phyloP scores from a whole-genome alignment of 2,329 filamentous ascomycete species.

The Fusarium duplospermum region DNA sequence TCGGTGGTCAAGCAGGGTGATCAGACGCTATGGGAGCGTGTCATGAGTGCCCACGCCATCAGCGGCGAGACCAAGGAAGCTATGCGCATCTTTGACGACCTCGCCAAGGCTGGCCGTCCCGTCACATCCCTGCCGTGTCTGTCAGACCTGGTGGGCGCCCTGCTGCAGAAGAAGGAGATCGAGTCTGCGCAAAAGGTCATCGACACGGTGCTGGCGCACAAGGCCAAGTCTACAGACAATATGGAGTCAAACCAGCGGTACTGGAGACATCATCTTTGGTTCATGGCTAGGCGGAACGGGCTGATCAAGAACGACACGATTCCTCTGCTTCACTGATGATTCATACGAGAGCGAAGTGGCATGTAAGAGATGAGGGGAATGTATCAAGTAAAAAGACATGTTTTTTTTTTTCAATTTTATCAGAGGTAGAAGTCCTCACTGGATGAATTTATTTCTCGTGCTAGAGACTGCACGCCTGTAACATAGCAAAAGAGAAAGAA shows the following conservation, averaged over 20 bases:
- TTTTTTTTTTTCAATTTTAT: slow-evolving; percentile 5
- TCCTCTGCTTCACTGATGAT: neutral
- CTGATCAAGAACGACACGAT: slow-evolving; percentile 48
- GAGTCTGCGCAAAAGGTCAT: slow-evolving; percentile 51
- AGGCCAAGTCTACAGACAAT: slow-evolving; percentile 37
- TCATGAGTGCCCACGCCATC: slow-evolving; percentile 74
- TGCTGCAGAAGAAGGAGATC: slow-evolving; percentile 42
- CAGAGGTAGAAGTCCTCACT: slow-evolving; percentile 37
- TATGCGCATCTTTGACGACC: slow-evolving; percentile 60
- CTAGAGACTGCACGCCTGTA: slow-evolving; percentile 22
- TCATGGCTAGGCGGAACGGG: slow-evolving; percentile 55
- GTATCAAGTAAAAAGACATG: slow-evolving; percentile 3
- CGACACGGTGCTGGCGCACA: slow-evolving; percentile 43
- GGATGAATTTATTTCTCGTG: slow-evolving; percentile 20
- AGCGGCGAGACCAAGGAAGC: slow-evolving; percentile 63
- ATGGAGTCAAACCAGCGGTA: slow-evolving; percentile 46
- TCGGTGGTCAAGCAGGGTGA: slow-evolving; percentile 56
- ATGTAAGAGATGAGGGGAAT: slow-evolving; percentile 1
- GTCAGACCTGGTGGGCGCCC: slow-evolving; percentile 54
- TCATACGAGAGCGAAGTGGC: neutral
- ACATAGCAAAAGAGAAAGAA: slow-evolving; percentile 10
- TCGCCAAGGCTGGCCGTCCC: slow-evolving; percentile 53
- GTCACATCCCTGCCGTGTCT: slow-evolving; percentile 58
- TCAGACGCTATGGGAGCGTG: slow-evolving; percentile 75
- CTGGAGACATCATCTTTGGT: slow-evolving; percentile 65